These are phyloP conservation scores for Favolaschia claudopus DNA, from an alignment of 768 basidiomycete species.

Conservation along the genomic window DNA sequence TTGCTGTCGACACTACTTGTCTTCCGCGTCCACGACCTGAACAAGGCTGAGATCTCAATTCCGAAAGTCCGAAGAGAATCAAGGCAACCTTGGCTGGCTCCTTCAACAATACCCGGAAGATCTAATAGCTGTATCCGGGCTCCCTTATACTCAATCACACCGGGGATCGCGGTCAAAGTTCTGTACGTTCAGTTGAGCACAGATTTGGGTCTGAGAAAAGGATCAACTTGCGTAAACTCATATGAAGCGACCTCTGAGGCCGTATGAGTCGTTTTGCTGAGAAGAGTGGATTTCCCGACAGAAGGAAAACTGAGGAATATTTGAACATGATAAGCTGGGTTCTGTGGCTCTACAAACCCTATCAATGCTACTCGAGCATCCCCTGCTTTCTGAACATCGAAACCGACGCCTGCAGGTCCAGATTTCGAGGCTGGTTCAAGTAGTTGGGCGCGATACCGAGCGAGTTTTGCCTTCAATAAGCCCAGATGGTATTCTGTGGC, in stretches of 20 bases:
- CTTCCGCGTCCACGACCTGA: slow-evolving; percentile 88
- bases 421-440: slow-evolving; percentile 91
- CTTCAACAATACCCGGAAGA: slow-evolving; percentile 95
- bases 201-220: slow-evolving; percentile 33
- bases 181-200: slow-evolving; percentile 7
- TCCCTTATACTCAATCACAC: slow-evolving; percentile 96
- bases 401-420: slow-evolving; percentile 80
- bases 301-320: slow-evolving; percentile 70
- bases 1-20: slow-evolving; percentile 94
- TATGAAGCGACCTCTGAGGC: slow-evolving; percentile 90
- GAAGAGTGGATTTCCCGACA: slow-evolving; percentile 93
- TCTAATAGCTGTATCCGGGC: slow-evolving; percentile 92
- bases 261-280: slow-evolving; percentile 92
- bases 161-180: slow-evolving; percentile 83
- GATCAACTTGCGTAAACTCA: slow-evolving; percentile 93
- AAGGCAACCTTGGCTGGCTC: slow-evolving; percentile 75
- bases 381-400: slow-evolving; percentile 84
- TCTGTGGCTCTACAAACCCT: slow-evolving; percentile 45
- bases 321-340: no score
- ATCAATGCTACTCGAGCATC: slow-evolving; percentile 93
- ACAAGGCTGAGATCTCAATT: background rate
- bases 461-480: slow-evolving; percentile 92
- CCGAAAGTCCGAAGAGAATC: background rate
- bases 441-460: slow-evolving; percentile 92
- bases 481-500: slow-evolving; percentile 96